Conservation (phyloP, 352 stramenopile genomes). For the Blastocystis sp. region DNA sequence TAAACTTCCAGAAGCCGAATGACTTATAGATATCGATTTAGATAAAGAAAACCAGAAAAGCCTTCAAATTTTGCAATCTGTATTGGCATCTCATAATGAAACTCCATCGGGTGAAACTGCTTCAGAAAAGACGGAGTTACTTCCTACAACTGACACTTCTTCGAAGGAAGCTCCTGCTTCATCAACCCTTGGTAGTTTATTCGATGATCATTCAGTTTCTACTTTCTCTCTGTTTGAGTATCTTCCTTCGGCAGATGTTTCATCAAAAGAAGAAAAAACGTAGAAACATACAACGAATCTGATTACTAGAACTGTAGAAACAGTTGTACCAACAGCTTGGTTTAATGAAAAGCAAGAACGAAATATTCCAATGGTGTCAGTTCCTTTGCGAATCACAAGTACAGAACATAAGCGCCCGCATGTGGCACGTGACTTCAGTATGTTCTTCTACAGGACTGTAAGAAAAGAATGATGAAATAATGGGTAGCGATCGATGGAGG, state of each 20-base stretch:
- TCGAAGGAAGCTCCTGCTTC: too few relatives aligned
- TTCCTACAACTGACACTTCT: too few relatives aligned
- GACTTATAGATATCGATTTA: background rate
- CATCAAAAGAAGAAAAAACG: background rate
- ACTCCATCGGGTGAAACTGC: background rate
- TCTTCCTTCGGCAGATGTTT: background rate
- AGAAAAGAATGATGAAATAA: background rate
- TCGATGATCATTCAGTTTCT: background rate
- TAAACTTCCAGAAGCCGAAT: background rate
- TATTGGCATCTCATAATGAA: background rate
- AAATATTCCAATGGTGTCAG: background rate
- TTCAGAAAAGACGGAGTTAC: too few relatives aligned
- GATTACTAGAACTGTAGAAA: background rate
- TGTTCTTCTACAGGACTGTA: constrained; percentile 33
- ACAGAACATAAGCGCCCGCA: background rate
- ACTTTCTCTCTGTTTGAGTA: constrained; percentile 30
- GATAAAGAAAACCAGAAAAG: background rate
- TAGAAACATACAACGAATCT: background rate
- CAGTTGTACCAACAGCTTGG: constrained; percentile 1
- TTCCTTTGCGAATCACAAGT: background rate
- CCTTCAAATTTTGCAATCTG: background rate
- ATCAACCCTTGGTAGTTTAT: background rate
- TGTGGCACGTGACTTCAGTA: background rate
- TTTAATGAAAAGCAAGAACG: background rate
- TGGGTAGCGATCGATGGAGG: background rate